Percentiles rank a stretch among this genome's conserved stretches.
Evolutionary conservation across 371 early-diverging fungal species (phyloP).

Genomic region (Rhizomucor miehei): DNA sequence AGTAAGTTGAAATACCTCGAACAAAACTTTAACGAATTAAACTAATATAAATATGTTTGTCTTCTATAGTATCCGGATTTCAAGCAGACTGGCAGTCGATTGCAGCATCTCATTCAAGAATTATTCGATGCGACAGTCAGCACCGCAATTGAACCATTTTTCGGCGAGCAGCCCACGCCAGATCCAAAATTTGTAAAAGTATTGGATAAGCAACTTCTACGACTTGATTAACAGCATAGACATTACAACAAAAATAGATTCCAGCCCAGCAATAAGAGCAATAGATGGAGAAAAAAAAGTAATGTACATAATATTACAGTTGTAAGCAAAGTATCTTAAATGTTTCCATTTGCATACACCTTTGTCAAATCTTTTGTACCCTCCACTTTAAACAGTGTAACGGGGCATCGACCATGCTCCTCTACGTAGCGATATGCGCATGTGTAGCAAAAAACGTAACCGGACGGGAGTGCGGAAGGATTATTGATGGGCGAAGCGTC

Average conservation of each 20-base stretch:
- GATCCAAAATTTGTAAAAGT: constrained; percentile 32
- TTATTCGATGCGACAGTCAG: constrained; percentile 57
- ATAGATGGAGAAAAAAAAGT: too few relatives aligned
- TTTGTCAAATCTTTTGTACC: constrained; percentile 52
- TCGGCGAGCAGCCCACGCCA: constrained; percentile 6
- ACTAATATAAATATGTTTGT: too few relatives aligned
- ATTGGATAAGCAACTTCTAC: constrained; percentile 36
- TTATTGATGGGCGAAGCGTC: constrained; percentile 65
- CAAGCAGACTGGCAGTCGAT: constrained; percentile 62
- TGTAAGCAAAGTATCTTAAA: constrained; percentile 2
- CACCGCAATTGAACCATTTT: constrained; percentile 46
- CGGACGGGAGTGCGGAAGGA: constrained; percentile 79
- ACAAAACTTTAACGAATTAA: too few relatives aligned
- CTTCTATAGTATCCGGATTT: constrained; percentile 62
- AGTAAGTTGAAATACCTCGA: constrained; percentile 19
- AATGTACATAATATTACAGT: not conserved
- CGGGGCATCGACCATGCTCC: constrained; percentile 68
- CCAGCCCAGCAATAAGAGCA: not conserved
- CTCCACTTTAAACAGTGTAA: constrained; percentile 54
- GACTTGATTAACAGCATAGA: not conserved
- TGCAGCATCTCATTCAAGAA: constrained; percentile 58
- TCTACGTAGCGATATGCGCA: constrained; percentile 71
- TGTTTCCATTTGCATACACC: constrained; percentile 52
- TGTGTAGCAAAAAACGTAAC: constrained; percentile 84
- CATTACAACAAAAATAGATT: too few relatives aligned